Evolutionary conservation across 2,329 filamentous ascomycete species (phyloP), one percentile per base, ranked within the genome.

Genomic region (Fusarium sp.): DNA sequence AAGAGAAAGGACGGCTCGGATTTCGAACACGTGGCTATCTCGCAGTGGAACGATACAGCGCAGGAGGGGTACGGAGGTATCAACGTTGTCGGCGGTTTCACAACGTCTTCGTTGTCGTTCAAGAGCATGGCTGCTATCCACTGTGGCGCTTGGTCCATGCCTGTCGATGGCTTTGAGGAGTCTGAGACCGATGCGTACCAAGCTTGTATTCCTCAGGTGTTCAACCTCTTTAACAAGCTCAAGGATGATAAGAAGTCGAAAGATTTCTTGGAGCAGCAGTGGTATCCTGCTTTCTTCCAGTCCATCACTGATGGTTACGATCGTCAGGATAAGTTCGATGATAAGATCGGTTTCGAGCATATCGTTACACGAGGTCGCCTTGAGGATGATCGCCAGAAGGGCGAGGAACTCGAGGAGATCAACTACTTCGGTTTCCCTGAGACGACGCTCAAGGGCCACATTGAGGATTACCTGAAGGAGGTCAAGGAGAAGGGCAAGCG

Each of bases 51-150:
- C 52, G 69, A 73, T 42, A 64, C 60, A 25, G 60, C 63, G 1
- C 62, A 56, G 43, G 75, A 73, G 11, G 72, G 75, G 18, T 79
- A 78, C 8, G 85, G 85, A 33, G 85, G 85, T 3, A 80, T 86
- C 63, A 85, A 81, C 35, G 78, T 80, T 46, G 82, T 82, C 3
- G 83, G 82, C 21, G 84, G 81, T 19, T 81, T 82, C 64, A 85
- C 85, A 2, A 79, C 83, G 0, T 79, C 81, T 1, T 85, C 84
- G 0, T 83, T 85, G 38, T 86, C 85, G 0, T 78, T 85, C 38
- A 86, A 86, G 75, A 85, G 83, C 56, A 64, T 86, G 21, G 80
- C 81, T 1, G 83, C 83, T 4, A 84, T 82, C 18, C 76, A 85
- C 38, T 86, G 85, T 58, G 85, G 85, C 19, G 74, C 84, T 21